Percentiles rank a stretch among this genome's conserved stretches.
These are phyloP conservation scores for Chaetoscypha palmicola DNA, from an alignment of 2,329 filamentous ascomycete species.

Conservation along the genomic window DNA sequence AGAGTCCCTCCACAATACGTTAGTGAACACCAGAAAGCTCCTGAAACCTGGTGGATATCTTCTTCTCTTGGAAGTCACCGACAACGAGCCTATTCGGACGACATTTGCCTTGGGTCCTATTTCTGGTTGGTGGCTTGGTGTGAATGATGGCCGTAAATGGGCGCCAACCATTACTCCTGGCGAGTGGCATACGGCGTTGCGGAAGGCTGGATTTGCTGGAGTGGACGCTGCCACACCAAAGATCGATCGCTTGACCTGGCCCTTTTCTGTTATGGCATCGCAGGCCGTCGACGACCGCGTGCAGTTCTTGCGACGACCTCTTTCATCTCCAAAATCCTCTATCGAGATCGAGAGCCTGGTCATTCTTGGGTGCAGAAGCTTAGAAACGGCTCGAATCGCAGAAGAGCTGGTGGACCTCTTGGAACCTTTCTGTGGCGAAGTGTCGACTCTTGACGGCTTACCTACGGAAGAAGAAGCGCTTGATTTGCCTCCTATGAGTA, in stretches of 20 bases:
- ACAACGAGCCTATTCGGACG: slow-evolving; percentile 22
- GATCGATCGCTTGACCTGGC: background rate
- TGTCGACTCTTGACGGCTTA: too few species aligned
- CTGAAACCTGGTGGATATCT: slow-evolving; percentile 27
- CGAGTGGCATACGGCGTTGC: slow-evolving; percentile 22
- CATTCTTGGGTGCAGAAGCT: slow-evolving; percentile 19
- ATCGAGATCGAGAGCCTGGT: slow-evolving; percentile 5
- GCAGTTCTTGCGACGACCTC: slow-evolving; percentile 25
- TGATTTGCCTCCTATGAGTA: background rate
- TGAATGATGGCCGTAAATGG: slow-evolving; percentile 20
- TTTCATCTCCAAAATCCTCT: slow-evolving; percentile 7
- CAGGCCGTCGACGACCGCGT: slow-evolving; percentile 32
- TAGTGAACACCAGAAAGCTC: slow-evolving; percentile 25
- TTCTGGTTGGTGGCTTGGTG: slow-evolving; percentile 30
- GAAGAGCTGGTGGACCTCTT: slow-evolving; percentile 5
- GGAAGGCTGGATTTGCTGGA: slow-evolving; percentile 27
- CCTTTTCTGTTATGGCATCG: slow-evolving; percentile 26
- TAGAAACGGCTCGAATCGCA: slow-evolving; percentile 10
- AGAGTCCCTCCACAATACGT: slow-evolving; percentile 17
- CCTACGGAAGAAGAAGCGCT: background rate
- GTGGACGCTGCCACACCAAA: slow-evolving; percentile 21
- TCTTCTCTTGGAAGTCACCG: slow-evolving; percentile 23
- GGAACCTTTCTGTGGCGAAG: background rate
- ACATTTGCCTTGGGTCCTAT: slow-evolving; percentile 28
- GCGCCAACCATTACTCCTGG: slow-evolving; percentile 7